These are phyloP conservation scores for Diaporthe sp. DNA, from an alignment of 2,329 filamentous ascomycete species.

Conservation along the genomic window DNA sequence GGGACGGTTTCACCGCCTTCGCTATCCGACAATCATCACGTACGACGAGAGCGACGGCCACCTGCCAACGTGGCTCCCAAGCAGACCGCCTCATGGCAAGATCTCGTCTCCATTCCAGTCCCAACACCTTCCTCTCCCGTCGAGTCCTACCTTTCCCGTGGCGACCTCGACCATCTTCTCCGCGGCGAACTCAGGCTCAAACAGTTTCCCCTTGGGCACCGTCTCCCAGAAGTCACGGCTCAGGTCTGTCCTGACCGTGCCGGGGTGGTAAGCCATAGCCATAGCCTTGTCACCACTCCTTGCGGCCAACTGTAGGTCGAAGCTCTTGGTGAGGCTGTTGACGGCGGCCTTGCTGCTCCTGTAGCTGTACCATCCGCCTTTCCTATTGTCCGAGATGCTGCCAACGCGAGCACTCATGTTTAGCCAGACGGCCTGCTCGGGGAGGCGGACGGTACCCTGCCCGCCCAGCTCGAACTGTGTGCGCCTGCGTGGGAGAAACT, in stretches of 20 bases:
- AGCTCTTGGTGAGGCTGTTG: conserved; percentile 78
- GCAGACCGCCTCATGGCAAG: conserved; percentile 59
- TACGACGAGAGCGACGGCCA: background rate
- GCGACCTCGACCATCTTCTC: conserved; percentile 75
- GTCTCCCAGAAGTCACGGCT: conserved; percentile 80
- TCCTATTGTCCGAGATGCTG: conserved; percentile 77
- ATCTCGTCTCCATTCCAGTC: conserved; percentile 79
- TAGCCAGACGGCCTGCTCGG: conserved; percentile 74
- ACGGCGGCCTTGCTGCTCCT: conserved; percentile 82
- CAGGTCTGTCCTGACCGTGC: conserved; percentile 83
- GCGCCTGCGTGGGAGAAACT: conserved; percentile 75
- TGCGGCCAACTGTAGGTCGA: conserved; percentile 76
- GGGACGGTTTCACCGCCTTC: background rate
- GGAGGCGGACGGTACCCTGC: conserved; percentile 51
- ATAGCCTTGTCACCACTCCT: conserved; percentile 74
- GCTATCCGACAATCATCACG: background rate
- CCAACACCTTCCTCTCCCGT: conserved; percentile 75
- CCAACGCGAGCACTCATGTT: conserved; percentile 85
- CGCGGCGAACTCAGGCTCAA: conserved; percentile 76
- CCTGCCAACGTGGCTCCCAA: background rate
- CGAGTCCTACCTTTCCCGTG: conserved; percentile 59
- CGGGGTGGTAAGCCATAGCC: conserved; percentile 81
- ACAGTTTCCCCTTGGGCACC: conserved; percentile 73
- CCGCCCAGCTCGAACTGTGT: conserved; percentile 52
- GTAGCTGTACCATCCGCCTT: conserved; percentile 88